Conservation (phyloP, 179 eudicot species). For the Nepenthes alata region DNA sequence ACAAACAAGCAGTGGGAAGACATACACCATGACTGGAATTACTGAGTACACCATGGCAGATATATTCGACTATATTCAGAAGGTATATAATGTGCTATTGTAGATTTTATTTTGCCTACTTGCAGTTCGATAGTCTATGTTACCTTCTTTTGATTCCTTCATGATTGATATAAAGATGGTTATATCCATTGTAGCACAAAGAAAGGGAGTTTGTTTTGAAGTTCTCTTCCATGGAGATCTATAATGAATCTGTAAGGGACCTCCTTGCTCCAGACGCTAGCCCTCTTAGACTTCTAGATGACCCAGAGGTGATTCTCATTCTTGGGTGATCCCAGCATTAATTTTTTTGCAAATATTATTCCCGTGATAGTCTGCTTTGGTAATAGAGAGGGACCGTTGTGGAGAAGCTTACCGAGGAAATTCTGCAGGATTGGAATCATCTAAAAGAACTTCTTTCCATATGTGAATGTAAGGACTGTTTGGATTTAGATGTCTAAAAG, state of each 20-base stretch:
- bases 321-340: neutral
- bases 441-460: constrained; percentile 73
- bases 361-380: neutral
- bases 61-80: constrained; percentile 43
- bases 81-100: constrained; percentile 18
- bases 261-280: constrained; percentile 59
- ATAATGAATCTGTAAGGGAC: constrained; percentile 90
- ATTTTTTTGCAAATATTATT: neutral
- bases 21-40: constrained; percentile 83
- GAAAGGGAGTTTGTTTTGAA: constrained; percentile 70
- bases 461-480: constrained; percentile 58
- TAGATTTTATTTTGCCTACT: neutral
- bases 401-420: constrained; percentile 86
- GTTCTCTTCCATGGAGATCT: constrained; percentile 95
- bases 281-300: constrained; percentile 83
- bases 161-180: constrained; percentile 8
- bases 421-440: constrained; percentile 69
- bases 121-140: neutral
- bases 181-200: constrained; percentile 44
- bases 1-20: constrained; percentile 96
- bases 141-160: neutral
- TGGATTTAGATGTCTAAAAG: too few relatives aligned
- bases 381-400: constrained; percentile 93
- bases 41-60: constrained; percentile 70
- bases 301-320: constrained; percentile 68